Base-by-base conservation (phyloP, 148 eudicot genomes). In the Talinum fruticosum region DNA sequence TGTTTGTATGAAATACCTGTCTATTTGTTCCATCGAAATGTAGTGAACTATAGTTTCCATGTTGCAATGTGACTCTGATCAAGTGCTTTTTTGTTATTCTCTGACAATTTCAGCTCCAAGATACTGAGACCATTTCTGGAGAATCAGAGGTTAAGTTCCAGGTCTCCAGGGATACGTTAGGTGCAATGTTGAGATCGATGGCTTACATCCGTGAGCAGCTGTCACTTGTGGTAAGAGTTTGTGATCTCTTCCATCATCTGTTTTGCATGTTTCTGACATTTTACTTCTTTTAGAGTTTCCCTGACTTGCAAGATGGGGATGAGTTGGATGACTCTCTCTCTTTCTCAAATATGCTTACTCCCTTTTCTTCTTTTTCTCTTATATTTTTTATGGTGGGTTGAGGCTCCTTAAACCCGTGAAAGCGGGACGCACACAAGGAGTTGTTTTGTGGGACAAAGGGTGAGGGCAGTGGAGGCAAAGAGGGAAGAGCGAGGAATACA, bases 171-270 rank as follows among this genome's bases (percentile, higher is more conserved):
- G 98, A 93, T 86, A 93, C 98, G 4, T 78, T 93, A 78, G 94
- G 91, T 83, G 98, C 98, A 78, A 91, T 93, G 96, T 82, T 91
- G 85, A 85, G 98, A 85, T 93, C 98, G 62, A 93, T 93, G 96
- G 94, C 94, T 51, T 93, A 93, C 81, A 93, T 93, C 19, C 88
- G 92, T 32, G 96, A 91, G 79, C 98, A 93, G 78, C 87, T 93
- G 33, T 90, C 92, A 28, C 86, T 73, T 81, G 76, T 75, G 66
- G 98, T 93, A 90, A 78, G 84, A 47, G 26, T 61, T 78, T 36
- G 34, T 74, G 26, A 72, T 69, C 71, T 71, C 15, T 10, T 79
- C 2, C 64, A 32, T 28, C 12, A 51, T 36, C 68, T 67, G 0
- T 67, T 13, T 59, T 37, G 57, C 30, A 29, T 18, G 32, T 32